A percentile compares a stretch with the other conserved stretches of the same genome.
These are phyloP conservation scores for Tricholoma flavovirens DNA, from an alignment of 768 basidiomycete genomes.

Conservation along the genomic window DNA sequence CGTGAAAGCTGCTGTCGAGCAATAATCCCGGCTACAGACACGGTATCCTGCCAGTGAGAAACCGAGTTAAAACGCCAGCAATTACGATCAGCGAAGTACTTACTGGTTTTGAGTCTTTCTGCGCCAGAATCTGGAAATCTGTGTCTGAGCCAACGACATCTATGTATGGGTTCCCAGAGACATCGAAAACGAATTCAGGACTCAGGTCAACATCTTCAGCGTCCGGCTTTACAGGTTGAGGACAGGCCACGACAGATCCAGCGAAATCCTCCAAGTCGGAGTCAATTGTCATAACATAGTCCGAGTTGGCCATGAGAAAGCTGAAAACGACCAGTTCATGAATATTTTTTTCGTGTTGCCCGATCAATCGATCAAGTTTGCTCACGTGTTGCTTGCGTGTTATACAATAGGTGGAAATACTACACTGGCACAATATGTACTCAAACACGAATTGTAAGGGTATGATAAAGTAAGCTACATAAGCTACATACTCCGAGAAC, in stretches of 20 bases:
- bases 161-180: constrained; percentile 62
- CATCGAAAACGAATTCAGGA: constrained; percentile 80
- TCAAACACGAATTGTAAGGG: not conserved
- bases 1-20: constrained; percentile 53
- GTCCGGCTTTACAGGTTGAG: constrained; percentile 18
- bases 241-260: constrained; percentile 16
- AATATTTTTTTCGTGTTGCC: not conserved
- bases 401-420: too few species aligned
- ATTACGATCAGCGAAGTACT: constrained; percentile 16
- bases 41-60: constrained; percentile 58
- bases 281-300: constrained; percentile 82
- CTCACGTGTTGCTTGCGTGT: too few species aligned
- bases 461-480: not conserved
- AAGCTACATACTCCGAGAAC: not conserved
- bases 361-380: too few species aligned
- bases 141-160: constrained; percentile 42
- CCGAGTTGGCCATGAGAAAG: constrained; percentile 30
- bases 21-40: constrained; percentile 92
- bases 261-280: constrained; percentile 64
- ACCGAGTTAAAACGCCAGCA: constrained; percentile 6
- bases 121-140: constrained; percentile 50
- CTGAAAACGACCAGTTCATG: not conserved
- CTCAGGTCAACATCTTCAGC: constrained; percentile 62
- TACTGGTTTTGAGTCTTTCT: constrained; percentile 60
- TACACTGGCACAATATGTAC: not conserved